A percentile compares a stretch with the other conserved stretches of the same genome.
Evolutionary conservation across 2,329 filamentous ascomycete genomes (phyloP).

Genomic region (Microascus cirrosus): DNA sequence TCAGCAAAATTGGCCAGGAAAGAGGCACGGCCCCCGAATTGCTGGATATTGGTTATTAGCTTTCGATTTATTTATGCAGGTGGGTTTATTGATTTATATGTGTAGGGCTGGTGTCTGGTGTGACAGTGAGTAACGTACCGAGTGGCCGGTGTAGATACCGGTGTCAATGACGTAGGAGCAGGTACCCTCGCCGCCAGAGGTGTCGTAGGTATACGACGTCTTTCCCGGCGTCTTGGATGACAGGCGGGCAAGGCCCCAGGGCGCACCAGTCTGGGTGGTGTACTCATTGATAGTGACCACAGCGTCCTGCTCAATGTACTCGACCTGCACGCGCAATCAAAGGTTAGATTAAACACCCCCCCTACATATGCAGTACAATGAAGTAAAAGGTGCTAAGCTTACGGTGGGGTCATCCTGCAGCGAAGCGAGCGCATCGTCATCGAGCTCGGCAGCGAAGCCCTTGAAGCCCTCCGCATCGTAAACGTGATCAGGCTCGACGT

Average conservation of each 20-base stretch:
- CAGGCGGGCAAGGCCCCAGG: slow-evolving; percentile 11
- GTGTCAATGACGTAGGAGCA: slow-evolving; percentile 34
- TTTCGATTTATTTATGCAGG: background rate
- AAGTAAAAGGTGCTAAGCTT: slow-evolving; percentile 10
- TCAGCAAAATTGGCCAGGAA: slow-evolving; percentile 13
- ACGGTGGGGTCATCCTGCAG: slow-evolving; percentile 27
- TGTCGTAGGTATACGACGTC: slow-evolving; percentile 19
- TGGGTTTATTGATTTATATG: background rate
- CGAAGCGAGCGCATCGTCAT: slow-evolving; percentile 23
- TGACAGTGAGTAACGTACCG: slow-evolving; percentile 21
- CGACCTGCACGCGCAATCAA: slow-evolving; percentile 9
- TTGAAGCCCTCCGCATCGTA: slow-evolving; percentile 14
- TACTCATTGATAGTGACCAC: slow-evolving; percentile 12
- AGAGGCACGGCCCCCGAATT: slow-evolving; percentile 24
- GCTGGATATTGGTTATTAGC: background rate
- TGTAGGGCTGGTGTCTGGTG: background rate
- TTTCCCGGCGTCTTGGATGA: slow-evolving; percentile 9
- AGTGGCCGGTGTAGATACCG: slow-evolving; percentile 34
- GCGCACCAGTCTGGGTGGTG: slow-evolving; percentile 15
- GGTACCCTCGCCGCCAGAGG: slow-evolving; percentile 19
- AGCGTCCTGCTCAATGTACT: slow-evolving; percentile 13
- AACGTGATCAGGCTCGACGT: background rate
- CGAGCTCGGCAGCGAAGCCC: slow-evolving; percentile 31
- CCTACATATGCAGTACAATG: background rate
- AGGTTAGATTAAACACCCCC: background rate